Evolutionary conservation across 768 basidiomycete species (phyloP), one percentile per base, ranked within the genome.

Genomic region (Cystofilobasidium macerans): DNA sequence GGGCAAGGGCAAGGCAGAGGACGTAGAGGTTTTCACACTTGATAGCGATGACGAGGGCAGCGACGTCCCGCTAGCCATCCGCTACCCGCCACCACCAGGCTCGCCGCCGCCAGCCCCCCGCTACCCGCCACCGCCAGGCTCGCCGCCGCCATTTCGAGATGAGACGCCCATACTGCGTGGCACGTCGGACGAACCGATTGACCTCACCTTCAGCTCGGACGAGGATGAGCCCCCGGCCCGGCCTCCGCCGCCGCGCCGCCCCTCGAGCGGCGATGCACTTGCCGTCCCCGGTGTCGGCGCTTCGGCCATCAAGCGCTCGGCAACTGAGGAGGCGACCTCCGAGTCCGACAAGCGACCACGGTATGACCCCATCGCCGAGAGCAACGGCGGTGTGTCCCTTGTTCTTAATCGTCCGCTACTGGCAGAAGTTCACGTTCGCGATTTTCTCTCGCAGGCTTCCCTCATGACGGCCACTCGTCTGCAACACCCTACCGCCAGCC

Each of bases 311-410:
- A 61, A 76, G 75, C 66, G 75, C 76, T 59, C 75, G 69, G 72
- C 71, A 28, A 76, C 78, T 16, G 81, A 83, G 69, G 84, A 93
- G 51, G 92, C 93, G 69, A 91, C 51, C 13, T 30, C 51, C 18
- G 51, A 38, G 0, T 0, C 26, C 30, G 62, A 63, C 26, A 63
- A 94, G 73, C 77, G 94, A 66, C 92, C 91, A 3, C 77, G 85
- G 68, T 67, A 58, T 51, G 87, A 89, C 71, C 83, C 84, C 28
- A 86, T 88, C 64, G 6, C 5, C 22, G 22, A 8, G 28, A 14
- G 28, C 13, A 30, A 54, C 51, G 51, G 9, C 6, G 51, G 51
- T 32, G 2, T 5, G 51, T 26, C 24, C 16, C 48, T 47, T 42
- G 9, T 38, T 38, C 36, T 38, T 8, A 14, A 14, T 16, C n/a